Percentiles rank a stretch among this genome's conserved stretches.
Evolutionary conservation across 345 rosid species (phyloP).

Genomic region (Corymbia maculata): DNA sequence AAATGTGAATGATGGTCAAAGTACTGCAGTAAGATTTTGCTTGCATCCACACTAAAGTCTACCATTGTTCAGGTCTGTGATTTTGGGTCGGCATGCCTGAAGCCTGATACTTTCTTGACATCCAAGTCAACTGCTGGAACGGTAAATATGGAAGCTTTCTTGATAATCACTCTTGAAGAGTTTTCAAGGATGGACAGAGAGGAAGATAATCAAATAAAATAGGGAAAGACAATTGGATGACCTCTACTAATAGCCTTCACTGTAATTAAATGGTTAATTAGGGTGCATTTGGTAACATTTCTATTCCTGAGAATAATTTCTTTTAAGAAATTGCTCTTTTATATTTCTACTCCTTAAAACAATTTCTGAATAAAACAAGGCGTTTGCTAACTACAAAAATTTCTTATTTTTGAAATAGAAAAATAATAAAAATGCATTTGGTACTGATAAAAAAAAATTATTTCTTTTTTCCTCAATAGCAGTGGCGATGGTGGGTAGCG

Average conservation of each 20-base stretch:
- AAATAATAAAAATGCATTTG: too few species aligned
- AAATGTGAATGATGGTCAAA: not conserved
- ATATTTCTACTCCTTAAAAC: too few species aligned
- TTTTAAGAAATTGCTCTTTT: too few species aligned
- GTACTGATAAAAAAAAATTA: too few species aligned
- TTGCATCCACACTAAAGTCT: not conserved
- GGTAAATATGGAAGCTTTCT: slow-evolving; percentile 15
- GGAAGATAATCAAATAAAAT: not conserved
- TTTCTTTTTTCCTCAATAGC: too few species aligned
- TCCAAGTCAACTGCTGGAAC: slow-evolving; percentile 99
- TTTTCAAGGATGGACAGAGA: not conserved
- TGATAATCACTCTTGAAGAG: not conserved
- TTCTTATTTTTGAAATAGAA: too few species aligned
- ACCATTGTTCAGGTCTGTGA: slow-evolving; percentile 59
- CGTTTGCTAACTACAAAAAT: too few species aligned
- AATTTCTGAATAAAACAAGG: too few species aligned
- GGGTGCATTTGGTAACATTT: too few species aligned
- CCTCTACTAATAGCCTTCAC: not conserved
- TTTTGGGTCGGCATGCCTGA: slow-evolving; percentile 93
- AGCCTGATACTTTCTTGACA: slow-evolving; percentile 79
- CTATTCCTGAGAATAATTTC: too few species aligned
- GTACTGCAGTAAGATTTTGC: not conserved
- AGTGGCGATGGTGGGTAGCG: too few species aligned
- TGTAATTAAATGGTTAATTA: not conserved
- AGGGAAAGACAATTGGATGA: not conserved